Percentiles rank a stretch among this genome's conserved stretches.
Conservation (phyloP, 2,329 filamentous ascomycete species). For the Alternaria novae-zelandiae region DNA sequence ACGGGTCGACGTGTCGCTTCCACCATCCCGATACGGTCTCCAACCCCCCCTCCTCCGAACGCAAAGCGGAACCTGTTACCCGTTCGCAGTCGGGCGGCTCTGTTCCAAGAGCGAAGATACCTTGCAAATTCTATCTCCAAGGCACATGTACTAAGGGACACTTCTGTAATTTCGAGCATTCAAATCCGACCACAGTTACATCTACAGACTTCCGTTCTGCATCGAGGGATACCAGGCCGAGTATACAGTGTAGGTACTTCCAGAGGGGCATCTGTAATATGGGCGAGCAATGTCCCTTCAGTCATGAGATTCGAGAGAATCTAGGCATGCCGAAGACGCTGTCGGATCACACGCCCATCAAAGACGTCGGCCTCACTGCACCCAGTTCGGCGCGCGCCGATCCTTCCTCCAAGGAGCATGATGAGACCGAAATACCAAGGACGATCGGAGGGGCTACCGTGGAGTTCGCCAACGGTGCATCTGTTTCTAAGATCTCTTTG, state of each 20-base stretch:
- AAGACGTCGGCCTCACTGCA: neutral
- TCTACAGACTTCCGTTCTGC: neutral
- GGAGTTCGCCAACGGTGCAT: neutral
- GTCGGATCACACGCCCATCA: neutral
- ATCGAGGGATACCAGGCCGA: neutral
- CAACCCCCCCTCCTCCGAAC: neutral
- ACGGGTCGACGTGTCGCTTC: neutral
- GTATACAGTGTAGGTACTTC: neutral
- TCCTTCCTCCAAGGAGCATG: neutral
- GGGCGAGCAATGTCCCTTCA: neutral
- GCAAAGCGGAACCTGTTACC: neutral
- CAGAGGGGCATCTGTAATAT: neutral
- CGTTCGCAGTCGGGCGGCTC: neutral
- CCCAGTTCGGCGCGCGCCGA: neutral
- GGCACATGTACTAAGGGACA: neutral
- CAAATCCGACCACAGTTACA: neutral
- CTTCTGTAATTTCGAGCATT: neutral
- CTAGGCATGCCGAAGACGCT: neutral
- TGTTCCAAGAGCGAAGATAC: neutral
- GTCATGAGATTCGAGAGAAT: neutral
- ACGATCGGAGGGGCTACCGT: neutral
- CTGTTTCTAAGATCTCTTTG: neutral
- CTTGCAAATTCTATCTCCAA: neutral
- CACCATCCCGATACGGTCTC: neutral
- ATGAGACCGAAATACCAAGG: neutral